Evolutionary conservation across 768 basidiomycete species (phyloP).

Genomic region (Austroboletus festivus): DNA sequence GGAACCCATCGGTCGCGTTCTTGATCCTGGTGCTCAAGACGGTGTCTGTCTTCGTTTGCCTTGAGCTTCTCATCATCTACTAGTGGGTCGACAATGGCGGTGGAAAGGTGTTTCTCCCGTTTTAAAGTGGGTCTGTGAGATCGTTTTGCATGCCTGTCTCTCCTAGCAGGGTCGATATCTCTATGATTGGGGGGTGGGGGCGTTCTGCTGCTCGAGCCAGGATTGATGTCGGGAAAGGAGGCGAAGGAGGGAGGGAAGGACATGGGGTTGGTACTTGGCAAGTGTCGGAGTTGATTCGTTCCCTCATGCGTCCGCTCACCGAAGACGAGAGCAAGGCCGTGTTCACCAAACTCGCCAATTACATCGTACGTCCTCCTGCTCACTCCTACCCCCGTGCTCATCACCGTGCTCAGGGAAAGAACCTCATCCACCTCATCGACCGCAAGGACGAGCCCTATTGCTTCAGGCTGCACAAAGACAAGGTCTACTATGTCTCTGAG

Average conservation of each 20-base stretch:
- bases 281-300: conserved; percentile 9
- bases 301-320: conserved; percentile 85
- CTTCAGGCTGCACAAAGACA: conserved; percentile 91
- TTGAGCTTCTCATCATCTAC: conserved; percentile 33
- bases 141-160: conserved; percentile 22
- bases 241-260: conserved; percentile 64
- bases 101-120: conserved; percentile 30
- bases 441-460: conserved; percentile 92
- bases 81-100: conserved; percentile 9
- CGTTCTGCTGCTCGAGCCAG: conserved; percentile 36
- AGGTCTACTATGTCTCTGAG: conserved; percentile 96
- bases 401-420: conserved; percentile 69
- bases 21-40: conserved; percentile 16
- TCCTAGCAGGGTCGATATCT: conserved; percentile 14
- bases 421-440: conserved; percentile 93
- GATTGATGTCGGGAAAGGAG: conserved; percentile 65
- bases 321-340: conserved; percentile 96
- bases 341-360: conserved; percentile 96
- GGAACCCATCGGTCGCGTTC: conserved; percentile 26
- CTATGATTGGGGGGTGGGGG: conserved; percentile 13
- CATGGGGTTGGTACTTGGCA: too few relatives aligned
- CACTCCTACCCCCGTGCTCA: background rate
- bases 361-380: conserved; percentile 60
- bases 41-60: conserved; percentile 33
- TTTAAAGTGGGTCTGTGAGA: conserved; percentile 24